These are phyloP conservation scores for Telfairia occidentalis DNA, from an alignment of 331 rosid genomes.

Conservation along the genomic window DNA sequence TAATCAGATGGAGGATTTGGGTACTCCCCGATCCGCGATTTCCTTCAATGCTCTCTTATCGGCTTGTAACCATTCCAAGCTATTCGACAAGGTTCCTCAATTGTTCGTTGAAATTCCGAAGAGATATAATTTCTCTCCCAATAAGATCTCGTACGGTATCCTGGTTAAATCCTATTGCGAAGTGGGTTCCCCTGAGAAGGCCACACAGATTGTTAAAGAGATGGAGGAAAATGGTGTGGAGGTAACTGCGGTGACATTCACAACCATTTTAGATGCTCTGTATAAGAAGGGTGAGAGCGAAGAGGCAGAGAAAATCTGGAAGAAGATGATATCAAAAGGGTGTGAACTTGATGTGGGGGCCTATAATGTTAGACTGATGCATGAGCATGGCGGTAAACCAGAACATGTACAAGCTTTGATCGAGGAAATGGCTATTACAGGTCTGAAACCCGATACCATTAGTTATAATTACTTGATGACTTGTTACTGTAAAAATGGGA, in stretches of 20 bases:
- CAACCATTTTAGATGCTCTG: conserved; percentile 35
- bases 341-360: conserved; percentile 36
- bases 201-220: conserved; percentile 22
- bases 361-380: conserved; percentile 41
- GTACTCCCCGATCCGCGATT: conserved; percentile 42
- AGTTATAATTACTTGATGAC: conserved; percentile 54
- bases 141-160: conserved; percentile 47
- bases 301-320: conserved; percentile 53
- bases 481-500: conserved; percentile 34
- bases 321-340: conserved; percentile 36
- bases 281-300: conserved; percentile 36
- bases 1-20: conserved; percentile 45
- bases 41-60: conserved; percentile 51
- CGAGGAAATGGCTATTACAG: conserved; percentile 41
- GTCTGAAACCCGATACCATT: conserved; percentile 39
- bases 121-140: conserved; percentile 30
- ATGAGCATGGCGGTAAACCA: conserved; percentile 31
- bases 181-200: conserved; percentile 30
- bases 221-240: conserved; percentile 39
- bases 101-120: conserved; percentile 45
- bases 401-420: conserved; percentile 36
- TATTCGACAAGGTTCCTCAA: conserved; percentile 30
- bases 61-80: conserved; percentile 30
- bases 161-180: conserved; percentile 40
- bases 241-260: conserved; percentile 35